A percentile compares a stretch with the other conserved stretches of the same genome.
phyloP scores from a whole-genome alignment of 495 filamentous ascomycete genomes.

The Neurospora discreta region DNA sequence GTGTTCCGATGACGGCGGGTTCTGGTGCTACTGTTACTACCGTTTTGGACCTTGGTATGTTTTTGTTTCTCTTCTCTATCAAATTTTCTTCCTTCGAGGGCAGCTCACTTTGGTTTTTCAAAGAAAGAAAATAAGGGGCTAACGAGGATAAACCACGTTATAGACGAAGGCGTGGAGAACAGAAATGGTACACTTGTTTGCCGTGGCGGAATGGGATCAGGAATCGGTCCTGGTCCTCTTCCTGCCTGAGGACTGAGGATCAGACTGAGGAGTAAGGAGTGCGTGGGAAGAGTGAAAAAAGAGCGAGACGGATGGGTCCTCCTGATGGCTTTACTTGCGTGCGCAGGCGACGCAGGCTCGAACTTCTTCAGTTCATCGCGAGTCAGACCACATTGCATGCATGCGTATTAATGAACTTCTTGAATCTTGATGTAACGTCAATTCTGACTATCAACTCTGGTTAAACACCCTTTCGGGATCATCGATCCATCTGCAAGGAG shows the following conservation, averaged over 20 bases:
- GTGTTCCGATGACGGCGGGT: background rate
- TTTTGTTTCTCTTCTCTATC: background rate
- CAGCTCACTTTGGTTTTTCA: background rate
- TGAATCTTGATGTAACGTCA: background rate
- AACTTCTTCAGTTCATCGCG: too few relatives aligned
- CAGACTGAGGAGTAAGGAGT: background rate
- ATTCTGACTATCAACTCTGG: background rate
- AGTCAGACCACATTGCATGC: too few relatives aligned
- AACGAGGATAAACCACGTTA: background rate
- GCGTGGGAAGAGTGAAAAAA: background rate
- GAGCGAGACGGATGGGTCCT: background rate
- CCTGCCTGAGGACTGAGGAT: background rate
- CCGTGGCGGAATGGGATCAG: background rate
- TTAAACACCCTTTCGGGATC: background rate
- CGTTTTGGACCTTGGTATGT: constrained; percentile 3
- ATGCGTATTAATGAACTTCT: background rate
- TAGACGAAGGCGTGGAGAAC: constrained; percentile 18
- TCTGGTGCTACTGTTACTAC: background rate
- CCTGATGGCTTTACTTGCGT: too few relatives aligned
- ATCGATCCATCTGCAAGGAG: background rate
- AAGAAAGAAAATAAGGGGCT: background rate
- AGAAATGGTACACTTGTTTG: constrained; percentile 13
- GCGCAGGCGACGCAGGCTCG: too few relatives aligned
- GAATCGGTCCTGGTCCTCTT: background rate
- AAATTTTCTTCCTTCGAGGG: background rate